phyloP scores from a whole-genome alignment of 78 protist species.

The Isochrysis galbana region DNA sequence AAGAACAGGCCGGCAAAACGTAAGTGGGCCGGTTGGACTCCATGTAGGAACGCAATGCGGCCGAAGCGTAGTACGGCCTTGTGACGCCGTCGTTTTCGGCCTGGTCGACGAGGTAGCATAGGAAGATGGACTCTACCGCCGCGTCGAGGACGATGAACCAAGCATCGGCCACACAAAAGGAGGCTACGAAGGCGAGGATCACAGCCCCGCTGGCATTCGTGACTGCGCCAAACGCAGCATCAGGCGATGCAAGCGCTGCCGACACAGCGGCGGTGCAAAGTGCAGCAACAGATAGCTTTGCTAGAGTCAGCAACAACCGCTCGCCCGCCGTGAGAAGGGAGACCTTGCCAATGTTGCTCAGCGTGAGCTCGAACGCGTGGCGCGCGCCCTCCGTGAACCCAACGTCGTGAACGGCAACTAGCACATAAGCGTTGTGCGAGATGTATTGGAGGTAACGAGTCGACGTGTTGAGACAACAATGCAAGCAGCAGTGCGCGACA shows the following conservation, averaged over 20 bases:
- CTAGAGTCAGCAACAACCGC: slow-evolving; percentile 1
- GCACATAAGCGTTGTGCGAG: slow-evolving; percentile 17
- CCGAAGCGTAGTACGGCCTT: neutral
- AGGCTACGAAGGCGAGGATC: neutral
- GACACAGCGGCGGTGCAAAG: neutral
- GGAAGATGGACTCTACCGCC: slow-evolving; percentile 7
- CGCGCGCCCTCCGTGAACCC: slow-evolving; percentile 8
- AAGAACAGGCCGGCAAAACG: neutral
- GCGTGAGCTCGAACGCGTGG: slow-evolving; percentile 5
- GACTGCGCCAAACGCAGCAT: neutral
- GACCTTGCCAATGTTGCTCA: neutral
- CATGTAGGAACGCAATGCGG: neutral
- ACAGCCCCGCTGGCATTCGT: neutral
- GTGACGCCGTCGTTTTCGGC: neutral
- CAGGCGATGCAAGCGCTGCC: neutral
- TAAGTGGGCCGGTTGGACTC: neutral
- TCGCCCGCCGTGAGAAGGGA: slow-evolving; percentile 5
- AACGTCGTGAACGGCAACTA: neutral
- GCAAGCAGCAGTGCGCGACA: slow-evolving; percentile 15
- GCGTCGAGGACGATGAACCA: neutral
- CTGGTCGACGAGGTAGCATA: slow-evolving; percentile 10
- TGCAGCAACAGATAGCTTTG: neutral
- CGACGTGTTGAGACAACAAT: neutral
- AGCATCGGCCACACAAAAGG: neutral
- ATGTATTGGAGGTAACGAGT: neutral